Conservation (phyloP, 2,329 filamentous ascomycete species). For the Emydomyces testavorans region DNA sequence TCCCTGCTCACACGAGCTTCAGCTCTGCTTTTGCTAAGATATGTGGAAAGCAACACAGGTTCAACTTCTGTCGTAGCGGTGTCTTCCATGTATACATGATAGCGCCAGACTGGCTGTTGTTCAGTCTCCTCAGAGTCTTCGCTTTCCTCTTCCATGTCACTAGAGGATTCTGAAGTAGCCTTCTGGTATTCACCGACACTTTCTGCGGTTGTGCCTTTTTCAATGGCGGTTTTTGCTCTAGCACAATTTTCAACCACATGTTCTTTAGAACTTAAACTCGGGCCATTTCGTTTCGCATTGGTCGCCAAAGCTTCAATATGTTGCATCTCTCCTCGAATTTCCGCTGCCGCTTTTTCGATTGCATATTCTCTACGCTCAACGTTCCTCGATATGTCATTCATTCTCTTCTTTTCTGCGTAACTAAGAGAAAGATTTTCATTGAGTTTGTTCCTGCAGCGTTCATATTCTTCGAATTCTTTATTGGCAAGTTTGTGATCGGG, state of each 20-base stretch:
- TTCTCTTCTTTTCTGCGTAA: slow-evolving; percentile 3
- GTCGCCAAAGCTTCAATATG: not conserved
- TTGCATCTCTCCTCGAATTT: not conserved
- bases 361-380: slow-evolving; percentile 4
- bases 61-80: not conserved
- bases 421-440: not conserved
- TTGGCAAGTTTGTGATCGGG: not conserved
- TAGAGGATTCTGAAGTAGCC: not conserved
- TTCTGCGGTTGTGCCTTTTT: not conserved
- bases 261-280: not conserved
- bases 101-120: slow-evolving; percentile 10
- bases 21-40: slow-evolving; percentile 9
- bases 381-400: slow-evolving; percentile 8
- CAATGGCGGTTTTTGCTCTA: not conserved
- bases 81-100: slow-evolving; percentile 11
- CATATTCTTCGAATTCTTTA: slow-evolving; percentile 7
- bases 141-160: not conserved
- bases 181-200: not conserved
- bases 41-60: slow-evolving; percentile 2
- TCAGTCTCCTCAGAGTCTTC: not conserved
- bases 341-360: not conserved
- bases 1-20: slow-evolving; percentile 7
- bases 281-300: no score
- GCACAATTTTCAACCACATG: not conserved
- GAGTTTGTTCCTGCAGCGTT: slow-evolving; percentile 6